phyloP scores from a whole-genome alignment of 139 green algal genomes.

The Cymbomonas tetramitiformis region DNA sequence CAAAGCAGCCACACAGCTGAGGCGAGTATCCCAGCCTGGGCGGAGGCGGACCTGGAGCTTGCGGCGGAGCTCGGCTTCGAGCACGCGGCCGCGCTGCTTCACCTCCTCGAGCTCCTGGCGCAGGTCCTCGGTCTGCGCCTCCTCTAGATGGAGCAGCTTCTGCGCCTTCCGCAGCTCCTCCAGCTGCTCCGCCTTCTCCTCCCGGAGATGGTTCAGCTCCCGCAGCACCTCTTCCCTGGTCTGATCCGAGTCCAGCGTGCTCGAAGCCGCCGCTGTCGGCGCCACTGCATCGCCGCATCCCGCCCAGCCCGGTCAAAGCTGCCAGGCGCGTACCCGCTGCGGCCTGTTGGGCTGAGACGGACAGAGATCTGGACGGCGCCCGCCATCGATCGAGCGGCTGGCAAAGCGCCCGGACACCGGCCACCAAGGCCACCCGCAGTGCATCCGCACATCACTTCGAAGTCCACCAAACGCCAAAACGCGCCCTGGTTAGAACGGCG shows the following conservation, averaged over 20 bases:
- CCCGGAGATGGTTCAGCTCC: conserved; percentile 2
- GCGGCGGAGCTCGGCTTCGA: background rate
- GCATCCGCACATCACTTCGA: too few species aligned
- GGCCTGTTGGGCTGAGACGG: too few species aligned
- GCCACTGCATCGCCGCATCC: background rate
- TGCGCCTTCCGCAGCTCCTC: conserved; percentile 10
- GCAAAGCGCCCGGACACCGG: too few species aligned
- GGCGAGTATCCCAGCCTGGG: too few species aligned
- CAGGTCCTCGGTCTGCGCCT: background rate
- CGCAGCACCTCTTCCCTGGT: background rate
- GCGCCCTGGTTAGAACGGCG: too few species aligned
- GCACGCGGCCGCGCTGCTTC: background rate
- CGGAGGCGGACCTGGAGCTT: too few species aligned
- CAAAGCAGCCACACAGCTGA: too few species aligned
- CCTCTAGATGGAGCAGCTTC: conserved; percentile 7
- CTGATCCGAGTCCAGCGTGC: background rate
- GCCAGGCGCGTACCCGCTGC: too few species aligned
- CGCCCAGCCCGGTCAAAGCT: background rate
- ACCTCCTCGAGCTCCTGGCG: background rate
- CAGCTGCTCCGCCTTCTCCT: conserved; percentile 5
- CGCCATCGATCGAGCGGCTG: too few species aligned
- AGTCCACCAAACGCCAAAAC: too few species aligned
- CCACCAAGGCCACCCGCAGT: too few species aligned
- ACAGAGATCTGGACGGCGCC: too few species aligned
- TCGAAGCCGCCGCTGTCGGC: background rate